A percentile compares a stretch with the other conserved stretches of the same genome.
These are phyloP conservation scores for Wickerhamiella cacticola DNA, from an alignment of 805 yeast species.

Conservation along the genomic window DNA sequence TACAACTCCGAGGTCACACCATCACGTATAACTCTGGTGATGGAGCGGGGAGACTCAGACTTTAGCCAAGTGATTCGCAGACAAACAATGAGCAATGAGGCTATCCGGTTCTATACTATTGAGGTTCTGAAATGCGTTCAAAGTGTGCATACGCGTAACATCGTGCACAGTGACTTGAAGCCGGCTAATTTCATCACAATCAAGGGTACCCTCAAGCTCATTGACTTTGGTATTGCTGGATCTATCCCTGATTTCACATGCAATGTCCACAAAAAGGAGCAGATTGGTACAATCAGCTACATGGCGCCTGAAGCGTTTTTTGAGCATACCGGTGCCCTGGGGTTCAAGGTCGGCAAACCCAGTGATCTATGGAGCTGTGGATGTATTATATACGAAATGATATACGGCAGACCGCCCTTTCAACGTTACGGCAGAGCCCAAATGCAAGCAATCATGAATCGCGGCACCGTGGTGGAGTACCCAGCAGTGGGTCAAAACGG, in stretches of 20 bases:
- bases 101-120: slow-evolving; percentile 64
- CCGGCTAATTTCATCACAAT: slow-evolving; percentile 48
- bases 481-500: not conserved
- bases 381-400: slow-evolving; percentile 88
- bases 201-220: slow-evolving; percentile 68
- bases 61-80: slow-evolving; percentile 67
- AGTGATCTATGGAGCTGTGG: slow-evolving; percentile 98
- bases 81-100: slow-evolving; percentile 48
- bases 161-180: slow-evolving; percentile 71
- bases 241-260: slow-evolving; percentile 86
- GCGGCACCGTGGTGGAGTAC: not conserved
- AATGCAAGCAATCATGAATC: slow-evolving; percentile 19
- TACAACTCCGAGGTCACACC: slow-evolving; percentile 57
- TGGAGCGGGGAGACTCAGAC: slow-evolving; percentile 93
- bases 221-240: slow-evolving; percentile 81
- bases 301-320: slow-evolving; percentile 94
- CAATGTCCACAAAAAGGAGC: slow-evolving; percentile 76
- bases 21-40: slow-evolving; percentile 55
- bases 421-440: slow-evolving; percentile 30
- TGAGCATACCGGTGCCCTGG: slow-evolving; percentile 40
- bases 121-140: slow-evolving; percentile 73
- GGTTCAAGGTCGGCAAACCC: slow-evolving; percentile 75
- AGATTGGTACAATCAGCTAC: slow-evolving; percentile 89
- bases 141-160: slow-evolving; percentile 77
- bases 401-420: slow-evolving; percentile 87